Evolutionary conservation across 176 grass and related monocot genomes (phyloP), one percentile per base, ranked within the genome.

Genomic region (Canna indica): DNA sequence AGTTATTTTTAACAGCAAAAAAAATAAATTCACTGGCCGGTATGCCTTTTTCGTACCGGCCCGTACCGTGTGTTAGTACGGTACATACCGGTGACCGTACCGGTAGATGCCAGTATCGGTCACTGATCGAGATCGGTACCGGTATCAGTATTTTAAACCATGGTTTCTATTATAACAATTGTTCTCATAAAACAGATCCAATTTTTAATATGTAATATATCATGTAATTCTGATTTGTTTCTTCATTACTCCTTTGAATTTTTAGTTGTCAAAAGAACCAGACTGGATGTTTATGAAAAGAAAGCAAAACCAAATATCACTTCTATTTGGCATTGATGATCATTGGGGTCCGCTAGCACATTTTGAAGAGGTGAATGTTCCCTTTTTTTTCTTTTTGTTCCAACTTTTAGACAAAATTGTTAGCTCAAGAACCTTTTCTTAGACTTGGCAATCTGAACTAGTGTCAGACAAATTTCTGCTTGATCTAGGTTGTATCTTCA

Each of bases 291-390:
- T 96, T 75, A 77, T 91, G 41, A 79, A 74, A 83, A 69, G 69
- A 67, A 83, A 84, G 18, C 67, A 91, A 63, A 77, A 72, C 14
- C 63, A 87, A 85, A 83, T 89, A 73, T 79, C 85, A 42, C 76
- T 96, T 81, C 68, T 96, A 25, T 96, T 91, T 64, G 85, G 88
- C 36, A 68, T 79, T 31, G 88, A 89, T 75, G 92, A 96, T 62
- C 92, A 96, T 42, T 96, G 88, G 88, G 92, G 88, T 69, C 92
- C 92, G 58, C 44, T 96, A 65, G 77, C 76, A 60, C 85, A 82
- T 74, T 80, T 86, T 71, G 85, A 96, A 85, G 88, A 91, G 91
- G 91, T 96, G 75, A 77, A 73, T 31, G 67, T 82, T 4, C 62
- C 36, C 44, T 44, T 44, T 1, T 44, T 44, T 44, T 44, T 44